Conservation (phyloP, 164 flowering plant species). For the Nymphaea thermarum region DNA sequence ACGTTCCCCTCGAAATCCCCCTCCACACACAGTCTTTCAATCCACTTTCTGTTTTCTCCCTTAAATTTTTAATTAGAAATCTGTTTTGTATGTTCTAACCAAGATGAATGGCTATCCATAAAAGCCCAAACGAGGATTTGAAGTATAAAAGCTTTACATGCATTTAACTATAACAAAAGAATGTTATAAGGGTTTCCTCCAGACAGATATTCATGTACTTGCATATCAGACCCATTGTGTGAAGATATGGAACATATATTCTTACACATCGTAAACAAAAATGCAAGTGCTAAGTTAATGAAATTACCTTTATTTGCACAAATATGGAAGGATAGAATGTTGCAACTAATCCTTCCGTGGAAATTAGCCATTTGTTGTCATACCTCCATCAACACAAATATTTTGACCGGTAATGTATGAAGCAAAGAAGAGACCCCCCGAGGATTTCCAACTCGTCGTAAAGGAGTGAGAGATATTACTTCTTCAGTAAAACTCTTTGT, state of each 20-base stretch:
- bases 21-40: no score
- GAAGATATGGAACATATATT: neutral
- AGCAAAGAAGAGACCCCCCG: slow-evolving; percentile 26
- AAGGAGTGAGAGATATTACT: slow-evolving; percentile 23
- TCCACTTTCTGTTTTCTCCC: no score
- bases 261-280: no score
- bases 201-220: no score
- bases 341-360: neutral
- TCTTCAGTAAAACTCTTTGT: slow-evolving; percentile 16
- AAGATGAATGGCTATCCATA: no score
- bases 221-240: neutral
- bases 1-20: no score
- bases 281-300: neutral
- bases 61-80: no score
- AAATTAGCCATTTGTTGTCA: slow-evolving; percentile 25
- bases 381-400: slow-evolving; percentile 39
- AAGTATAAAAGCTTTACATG: no score
- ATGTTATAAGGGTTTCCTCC: no score
- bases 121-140: no score
- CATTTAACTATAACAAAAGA: no score
- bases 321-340: neutral
- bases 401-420: slow-evolving; percentile 41
- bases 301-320: neutral
- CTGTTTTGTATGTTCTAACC: no score
- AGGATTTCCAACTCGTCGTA: slow-evolving; percentile 27